These are phyloP conservation scores for Grigorovia transvaalensis DNA, from an alignment of 805 yeast genomes.

Conservation along the genomic window DNA sequence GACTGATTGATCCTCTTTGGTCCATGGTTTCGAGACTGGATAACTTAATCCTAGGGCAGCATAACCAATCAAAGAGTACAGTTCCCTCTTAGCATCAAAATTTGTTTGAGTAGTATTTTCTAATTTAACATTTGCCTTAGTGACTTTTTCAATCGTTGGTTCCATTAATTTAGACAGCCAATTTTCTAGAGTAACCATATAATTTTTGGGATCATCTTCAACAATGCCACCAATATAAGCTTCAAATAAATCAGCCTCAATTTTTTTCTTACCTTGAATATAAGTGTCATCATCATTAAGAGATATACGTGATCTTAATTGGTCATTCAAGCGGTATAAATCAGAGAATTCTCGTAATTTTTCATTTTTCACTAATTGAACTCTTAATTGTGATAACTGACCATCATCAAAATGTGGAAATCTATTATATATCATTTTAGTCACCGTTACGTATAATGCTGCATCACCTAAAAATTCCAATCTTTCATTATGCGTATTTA, in stretches of 20 bases:
- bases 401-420: slow-evolving; percentile 77
- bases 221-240: slow-evolving; percentile 85
- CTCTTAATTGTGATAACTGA: slow-evolving; percentile 57
- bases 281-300: slow-evolving; percentile 21
- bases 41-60: slow-evolving; percentile 58
- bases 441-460: slow-evolving; percentile 59
- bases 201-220: slow-evolving; percentile 39
- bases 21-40: slow-evolving; percentile 32
- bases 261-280: slow-evolving; percentile 50
- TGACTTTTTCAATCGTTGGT: slow-evolving; percentile 31
- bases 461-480: slow-evolving; percentile 90
- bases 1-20: slow-evolving; percentile 33
- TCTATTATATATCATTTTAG: slow-evolving; percentile 51
- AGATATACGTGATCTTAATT: slow-evolving; percentile 41
- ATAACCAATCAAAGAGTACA: slow-evolving; percentile 72
- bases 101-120: slow-evolving; percentile 34
- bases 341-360: slow-evolving; percentile 61
- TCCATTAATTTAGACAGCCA: slow-evolving; percentile 48
- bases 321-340: slow-evolving; percentile 54
- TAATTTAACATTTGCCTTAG: slow-evolving; percentile 13
- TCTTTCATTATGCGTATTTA: slow-evolving; percentile 69
- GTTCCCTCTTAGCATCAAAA: slow-evolving; percentile 62
- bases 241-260: slow-evolving; percentile 84
- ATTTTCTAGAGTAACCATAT: slow-evolving; percentile 38
- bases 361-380: slow-evolving; percentile 62